These are phyloP conservation scores for Globisporangium splendens DNA, from an alignment of 352 stramenopile species.

Conservation along the genomic window DNA sequence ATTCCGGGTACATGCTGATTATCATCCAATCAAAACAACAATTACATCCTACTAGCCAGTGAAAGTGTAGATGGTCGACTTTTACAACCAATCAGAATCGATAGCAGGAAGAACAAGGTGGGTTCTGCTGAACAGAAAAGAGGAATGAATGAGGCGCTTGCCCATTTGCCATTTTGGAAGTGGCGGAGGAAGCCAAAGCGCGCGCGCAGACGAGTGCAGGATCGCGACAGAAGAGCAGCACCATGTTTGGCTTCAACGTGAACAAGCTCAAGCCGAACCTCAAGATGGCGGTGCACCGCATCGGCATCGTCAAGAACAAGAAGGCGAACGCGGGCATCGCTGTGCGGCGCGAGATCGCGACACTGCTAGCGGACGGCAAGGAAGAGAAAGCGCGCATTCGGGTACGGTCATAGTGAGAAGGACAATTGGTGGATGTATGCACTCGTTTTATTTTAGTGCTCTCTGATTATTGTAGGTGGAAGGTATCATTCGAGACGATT, in stretches of 20 bases:
- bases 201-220: neutral
- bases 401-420: no score
- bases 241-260: constrained; percentile 88
- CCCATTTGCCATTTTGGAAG: constrained; percentile 1
- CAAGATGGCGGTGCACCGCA: constrained; percentile 91
- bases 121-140: no score
- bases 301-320: constrained; percentile 91
- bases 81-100: no score
- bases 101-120: no score
- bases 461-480: constrained; percentile 48
- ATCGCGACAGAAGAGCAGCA: neutral
- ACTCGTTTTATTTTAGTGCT: neutral
- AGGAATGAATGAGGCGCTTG: no score
- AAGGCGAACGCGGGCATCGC: constrained; percentile 79
- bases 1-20: no score
- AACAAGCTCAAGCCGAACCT: constrained; percentile 92
- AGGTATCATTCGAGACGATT: constrained; percentile 94
- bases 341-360: constrained; percentile 71
- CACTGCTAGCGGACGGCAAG: constrained; percentile 82
- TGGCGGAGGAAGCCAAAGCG: neutral
- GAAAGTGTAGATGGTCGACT: no score
- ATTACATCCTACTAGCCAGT: no score
- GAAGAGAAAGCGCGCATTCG: constrained; percentile 94
- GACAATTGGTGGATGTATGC: neutral
- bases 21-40: no score